Percentiles rank a stretch among this genome's conserved stretches.
Conservation (phyloP, 225 moss, liverwort and hornwort species). For the Anthoceros angustus region DNA sequence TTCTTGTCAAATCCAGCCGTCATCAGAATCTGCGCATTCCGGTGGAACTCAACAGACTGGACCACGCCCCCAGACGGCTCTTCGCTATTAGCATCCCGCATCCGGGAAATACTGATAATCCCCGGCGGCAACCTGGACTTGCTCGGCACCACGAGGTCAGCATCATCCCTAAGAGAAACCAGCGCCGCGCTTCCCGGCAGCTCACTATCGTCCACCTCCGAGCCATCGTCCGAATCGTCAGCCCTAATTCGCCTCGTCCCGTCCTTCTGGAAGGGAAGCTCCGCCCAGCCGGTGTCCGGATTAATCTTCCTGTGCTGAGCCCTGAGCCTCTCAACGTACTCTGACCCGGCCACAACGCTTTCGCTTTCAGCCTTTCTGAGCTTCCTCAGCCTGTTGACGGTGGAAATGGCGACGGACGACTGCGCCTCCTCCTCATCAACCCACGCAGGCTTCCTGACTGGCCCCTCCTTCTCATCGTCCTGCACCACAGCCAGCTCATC, state of each 20-base stretch:
- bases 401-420: constrained; percentile 37
- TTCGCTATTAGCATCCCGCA: constrained; percentile 61
- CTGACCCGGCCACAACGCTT: constrained; percentile 37
- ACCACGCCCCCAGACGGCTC: constrained; percentile 68
- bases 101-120: constrained; percentile 44
- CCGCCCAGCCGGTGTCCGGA: constrained; percentile 66
- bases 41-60: constrained; percentile 80
- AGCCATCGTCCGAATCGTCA: constrained; percentile 22
- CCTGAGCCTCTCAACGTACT: constrained; percentile 61
- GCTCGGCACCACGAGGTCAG: constrained; percentile 57
- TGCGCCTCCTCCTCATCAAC: constrained; percentile 69
- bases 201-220: constrained; percentile 29
- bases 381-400: constrained; percentile 57
- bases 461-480: constrained; percentile 5
- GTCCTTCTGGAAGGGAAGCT: constrained; percentile 59
- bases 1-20: constrained; percentile 86
- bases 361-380: constrained; percentile 48
- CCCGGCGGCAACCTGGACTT: constrained; percentile 61
- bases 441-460: constrained; percentile 40
- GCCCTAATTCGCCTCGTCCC: constrained; percentile 18
- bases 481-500: constrained; percentile 2
- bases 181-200: neutral
- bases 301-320: constrained; percentile 65
- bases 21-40: constrained; percentile 68
- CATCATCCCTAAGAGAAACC: constrained; percentile 29